phyloP scores from a whole-genome alignment of 305 asterid genomes.

The Coffea humblotiana region DNA sequence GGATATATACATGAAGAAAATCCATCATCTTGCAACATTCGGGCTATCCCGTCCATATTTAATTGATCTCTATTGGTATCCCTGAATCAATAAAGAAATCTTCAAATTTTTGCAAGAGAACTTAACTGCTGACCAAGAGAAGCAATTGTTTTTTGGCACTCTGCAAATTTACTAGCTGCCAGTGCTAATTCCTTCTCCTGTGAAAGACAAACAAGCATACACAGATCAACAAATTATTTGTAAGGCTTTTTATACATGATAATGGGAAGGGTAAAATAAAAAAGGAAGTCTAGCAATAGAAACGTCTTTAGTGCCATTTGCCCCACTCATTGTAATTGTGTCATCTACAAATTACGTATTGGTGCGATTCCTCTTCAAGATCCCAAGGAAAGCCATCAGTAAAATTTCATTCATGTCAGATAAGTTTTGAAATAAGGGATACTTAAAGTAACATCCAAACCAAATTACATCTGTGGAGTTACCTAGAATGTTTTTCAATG shows the following conservation, averaged over 20 bases:
- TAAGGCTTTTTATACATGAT: not conserved
- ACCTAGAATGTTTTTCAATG: not conserved
- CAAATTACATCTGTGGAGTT: not conserved
- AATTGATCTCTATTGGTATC: constrained; percentile 17
- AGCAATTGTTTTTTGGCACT: constrained; percentile 85
- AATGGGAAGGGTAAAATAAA: not conserved
- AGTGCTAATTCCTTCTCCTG: constrained; percentile 76
- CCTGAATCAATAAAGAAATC: constrained; percentile 58
- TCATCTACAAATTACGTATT: not conserved
- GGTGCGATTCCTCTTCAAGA: not conserved
- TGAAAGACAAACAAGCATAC: not conserved
- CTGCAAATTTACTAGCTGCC: constrained; percentile 71
- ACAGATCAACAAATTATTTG: not conserved
- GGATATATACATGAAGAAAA: not conserved
- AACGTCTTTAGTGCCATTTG: not conserved
- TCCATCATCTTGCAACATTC: not conserved
- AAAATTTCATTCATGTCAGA: too few species aligned
- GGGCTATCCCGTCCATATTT: not conserved
- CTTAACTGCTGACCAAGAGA: constrained; percentile 77
- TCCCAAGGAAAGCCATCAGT: too few species aligned
- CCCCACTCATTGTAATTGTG: not conserved
- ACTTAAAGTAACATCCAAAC: not conserved
- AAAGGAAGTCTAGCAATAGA: not conserved
- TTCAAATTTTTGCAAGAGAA: constrained; percentile 62
- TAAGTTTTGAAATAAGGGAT: not conserved